Evolutionary conservation across 2,329 filamentous ascomycete genomes (phyloP).

Genomic region (Reticulascus tulasneorum): DNA sequence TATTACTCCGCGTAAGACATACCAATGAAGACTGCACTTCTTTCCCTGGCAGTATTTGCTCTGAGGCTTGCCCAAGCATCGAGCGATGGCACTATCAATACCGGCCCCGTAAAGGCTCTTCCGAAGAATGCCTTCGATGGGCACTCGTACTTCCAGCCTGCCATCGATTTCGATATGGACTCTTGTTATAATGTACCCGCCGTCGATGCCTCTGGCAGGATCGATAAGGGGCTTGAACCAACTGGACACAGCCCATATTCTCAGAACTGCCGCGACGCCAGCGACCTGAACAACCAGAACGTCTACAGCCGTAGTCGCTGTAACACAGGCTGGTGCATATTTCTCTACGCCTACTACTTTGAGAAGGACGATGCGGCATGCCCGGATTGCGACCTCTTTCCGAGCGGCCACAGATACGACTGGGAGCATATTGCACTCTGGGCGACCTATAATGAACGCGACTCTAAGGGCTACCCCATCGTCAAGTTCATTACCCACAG

Average conservation of each 20-base stretch:
- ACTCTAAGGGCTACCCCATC: too few species aligned
- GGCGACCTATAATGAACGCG: conserved; percentile 17
- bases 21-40: too few species aligned
- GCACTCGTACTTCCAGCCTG: conserved; percentile 16
- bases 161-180: conserved; percentile 29
- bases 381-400: too few species aligned
- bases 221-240: conserved; percentile 24
- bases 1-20: too few species aligned
- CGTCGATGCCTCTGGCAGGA: conserved; percentile 28
- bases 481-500: conserved; percentile 22
- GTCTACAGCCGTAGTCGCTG: conserved; percentile 26
- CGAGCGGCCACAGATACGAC: conserved; percentile 17
- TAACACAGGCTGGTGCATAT: conserved; percentile 28
- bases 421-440: conserved; percentile 30
- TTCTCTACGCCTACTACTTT: conserved; percentile 25
- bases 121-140: too few species aligned
- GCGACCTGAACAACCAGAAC: conserved; percentile 26
- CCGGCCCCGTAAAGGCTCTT: too few species aligned
- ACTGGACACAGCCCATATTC: background rate
- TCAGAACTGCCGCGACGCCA: conserved; percentile 24
- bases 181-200: conserved; percentile 36
- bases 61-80: too few species aligned
- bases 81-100: too few species aligned
- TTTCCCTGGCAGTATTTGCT: too few species aligned
- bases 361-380: too few species aligned